These are phyloP conservation scores for Linum tenue DNA, from an alignment of 345 rosid genomes.

Conservation along the genomic window DNA sequence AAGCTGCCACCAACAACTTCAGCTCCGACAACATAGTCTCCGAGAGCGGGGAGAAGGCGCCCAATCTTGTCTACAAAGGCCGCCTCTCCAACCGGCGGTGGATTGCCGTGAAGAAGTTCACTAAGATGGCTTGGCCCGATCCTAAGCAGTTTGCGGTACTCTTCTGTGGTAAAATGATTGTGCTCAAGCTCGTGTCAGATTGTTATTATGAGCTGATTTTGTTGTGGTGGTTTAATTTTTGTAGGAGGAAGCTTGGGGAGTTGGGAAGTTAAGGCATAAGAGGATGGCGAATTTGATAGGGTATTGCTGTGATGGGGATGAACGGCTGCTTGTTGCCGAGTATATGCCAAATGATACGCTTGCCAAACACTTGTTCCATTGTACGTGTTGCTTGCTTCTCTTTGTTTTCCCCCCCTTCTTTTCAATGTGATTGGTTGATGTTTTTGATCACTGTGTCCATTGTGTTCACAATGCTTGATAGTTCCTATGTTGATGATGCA, in stretches of 20 bases:
- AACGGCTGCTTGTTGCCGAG: conserved; percentile 95
- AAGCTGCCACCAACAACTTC: conserved; percentile 62
- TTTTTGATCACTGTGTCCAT: too few relatives aligned
- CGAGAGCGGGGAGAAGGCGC: conserved; percentile 53
- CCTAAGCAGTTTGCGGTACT: conserved; percentile 64
- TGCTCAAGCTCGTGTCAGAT: not conserved
- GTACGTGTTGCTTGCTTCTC: conserved; percentile 27
- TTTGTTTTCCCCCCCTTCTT: not conserved
- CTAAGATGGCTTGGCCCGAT: conserved; percentile 79
- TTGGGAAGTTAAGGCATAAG: conserved; percentile 78
- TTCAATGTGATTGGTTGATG: not conserved
- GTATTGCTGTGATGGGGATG: conserved; percentile 93
- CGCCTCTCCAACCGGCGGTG: conserved; percentile 53
- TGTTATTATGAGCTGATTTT: not conserved
- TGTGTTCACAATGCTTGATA: too few relatives aligned
- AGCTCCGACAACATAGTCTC: conserved; percentile 59
- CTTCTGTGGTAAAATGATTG: not conserved
- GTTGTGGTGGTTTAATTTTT: not conserved
- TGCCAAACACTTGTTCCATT: conserved; percentile 90
- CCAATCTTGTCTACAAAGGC: conserved; percentile 63
- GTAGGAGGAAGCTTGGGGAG: conserved; percentile 89
- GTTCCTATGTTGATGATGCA: too few relatives aligned
- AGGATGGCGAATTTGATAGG: conserved; percentile 92
- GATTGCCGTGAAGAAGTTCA: conserved; percentile 83
- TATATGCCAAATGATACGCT: conserved; percentile 97